Base-by-base conservation (phyloP, 2,329 filamentous ascomycete genomes). In the Alternaria arbusti region DNA sequence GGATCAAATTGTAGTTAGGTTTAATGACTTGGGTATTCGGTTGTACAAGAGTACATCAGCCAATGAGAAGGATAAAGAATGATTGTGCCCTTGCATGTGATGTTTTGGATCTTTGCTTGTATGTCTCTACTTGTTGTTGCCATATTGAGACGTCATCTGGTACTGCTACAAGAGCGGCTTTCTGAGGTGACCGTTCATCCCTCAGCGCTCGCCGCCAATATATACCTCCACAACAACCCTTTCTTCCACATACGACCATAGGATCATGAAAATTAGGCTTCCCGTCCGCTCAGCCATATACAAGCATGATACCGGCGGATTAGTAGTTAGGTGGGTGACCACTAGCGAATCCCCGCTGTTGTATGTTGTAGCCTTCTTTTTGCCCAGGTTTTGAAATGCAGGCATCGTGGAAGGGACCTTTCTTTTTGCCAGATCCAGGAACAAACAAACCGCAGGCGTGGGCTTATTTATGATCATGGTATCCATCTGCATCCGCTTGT, bases 1-100 rank as follows among this genome's bases (percentile, higher is more conserved):
- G 73, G 70, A 54, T 70, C 66, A 73, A 64, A 72, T 69, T 74
- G 67, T 60, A 67, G 54, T 56, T 65, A 49, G 61, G 59, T 59
- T 63, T 65, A 65, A 66, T 64, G 57, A 51, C 30, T 65, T 57
- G 54, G 45, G 56, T 54, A 59, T 57, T 56, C 60, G 50, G 52
- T 63, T 62, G 40, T 62, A 60, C 63, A 54, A 64, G 43, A 63
- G 45, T 57, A 45, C 45, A 72, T 51, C 65, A 69, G 59, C 58
- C 23, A 63, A 69, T 63, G 20, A 22, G n/a, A 52, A 26, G 36
- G 26, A 26, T 50, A 7, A 26, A 50, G 25, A 44, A 32, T 15
- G 23, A 13, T 0, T 22, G 17, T 44, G 17, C 20, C 12, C 3
- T 59, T 40, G 46, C 13, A 47, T 13, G 55, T 62, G 54, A 62